These are phyloP conservation scores for Epichloe scottii DNA, from an alignment of 2,329 filamentous ascomycete genomes.

Conservation along the genomic window DNA sequence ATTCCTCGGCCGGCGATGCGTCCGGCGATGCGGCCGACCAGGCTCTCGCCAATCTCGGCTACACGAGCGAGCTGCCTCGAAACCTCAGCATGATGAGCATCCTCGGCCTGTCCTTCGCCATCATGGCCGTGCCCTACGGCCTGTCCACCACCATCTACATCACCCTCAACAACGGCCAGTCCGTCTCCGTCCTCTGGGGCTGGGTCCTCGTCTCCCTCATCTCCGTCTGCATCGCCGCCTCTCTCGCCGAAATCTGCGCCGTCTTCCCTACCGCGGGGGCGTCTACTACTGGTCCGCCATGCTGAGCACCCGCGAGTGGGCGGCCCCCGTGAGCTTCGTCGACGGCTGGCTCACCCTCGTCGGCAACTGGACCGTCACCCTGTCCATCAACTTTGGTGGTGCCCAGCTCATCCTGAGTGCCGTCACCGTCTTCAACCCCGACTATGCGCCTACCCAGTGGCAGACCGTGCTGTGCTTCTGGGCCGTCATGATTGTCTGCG, in stretches of 20 bases:
- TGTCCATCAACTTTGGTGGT: constrained; percentile 59
- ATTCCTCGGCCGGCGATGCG: constrained; percentile 10
- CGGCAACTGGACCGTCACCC: constrained; percentile 58
- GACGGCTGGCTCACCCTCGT: constrained; percentile 65
- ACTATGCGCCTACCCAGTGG: constrained; percentile 48
- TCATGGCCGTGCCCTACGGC: constrained; percentile 38
- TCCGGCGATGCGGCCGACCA: constrained; percentile 22
- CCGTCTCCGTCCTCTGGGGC: constrained; percentile 64
- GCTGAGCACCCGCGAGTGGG: constrained; percentile 48
- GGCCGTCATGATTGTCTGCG: constrained; percentile 49
- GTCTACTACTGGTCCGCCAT: constrained; percentile 66
- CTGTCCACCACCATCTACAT: constrained; percentile 35
- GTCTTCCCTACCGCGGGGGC: constrained; percentile 50
- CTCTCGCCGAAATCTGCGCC: constrained; percentile 59
- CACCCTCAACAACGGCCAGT: constrained; percentile 57
- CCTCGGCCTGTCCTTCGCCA: constrained; percentile 36
- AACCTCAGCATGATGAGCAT: constrained; percentile 38
- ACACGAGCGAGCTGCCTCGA: constrained; percentile 36
- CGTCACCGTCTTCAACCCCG: constrained; percentile 51
- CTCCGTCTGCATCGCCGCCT: constrained; percentile 59
- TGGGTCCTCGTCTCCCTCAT: constrained; percentile 50
- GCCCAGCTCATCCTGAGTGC: constrained; percentile 57
- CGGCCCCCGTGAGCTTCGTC: constrained; percentile 53
- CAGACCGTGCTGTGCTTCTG: constrained; percentile 68
- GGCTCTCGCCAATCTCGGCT: constrained; percentile 34